Evolutionary conservation across 345 rosid genomes (phyloP).

Genomic region (Eucalyptus cloeziana): DNA sequence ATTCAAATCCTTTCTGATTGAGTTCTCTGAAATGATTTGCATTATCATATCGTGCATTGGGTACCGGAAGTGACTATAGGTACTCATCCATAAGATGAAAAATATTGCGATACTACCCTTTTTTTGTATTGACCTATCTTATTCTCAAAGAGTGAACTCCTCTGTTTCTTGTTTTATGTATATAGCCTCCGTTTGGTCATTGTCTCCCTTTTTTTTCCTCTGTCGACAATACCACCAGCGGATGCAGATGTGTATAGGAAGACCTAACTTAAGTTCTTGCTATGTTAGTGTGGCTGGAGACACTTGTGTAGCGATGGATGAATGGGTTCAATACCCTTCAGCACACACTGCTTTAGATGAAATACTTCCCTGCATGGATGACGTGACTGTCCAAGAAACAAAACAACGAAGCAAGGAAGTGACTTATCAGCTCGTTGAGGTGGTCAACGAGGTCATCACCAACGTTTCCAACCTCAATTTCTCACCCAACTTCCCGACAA

Average conservation of each 20-base stretch:
- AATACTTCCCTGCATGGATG: slow-evolving; percentile 81
- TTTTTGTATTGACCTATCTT: neutral
- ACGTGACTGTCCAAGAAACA: slow-evolving; percentile 70
- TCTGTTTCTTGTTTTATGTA: neutral
- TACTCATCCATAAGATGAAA: neutral
- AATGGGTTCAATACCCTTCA: slow-evolving; percentile 75
- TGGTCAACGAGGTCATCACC: slow-evolving; percentile 76
- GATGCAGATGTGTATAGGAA: neutral
- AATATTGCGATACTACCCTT: neutral
- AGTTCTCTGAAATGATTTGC: neutral
- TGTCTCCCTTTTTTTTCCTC: neutral
- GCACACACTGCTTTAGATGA: slow-evolving; percentile 81
- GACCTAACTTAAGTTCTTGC: neutral
- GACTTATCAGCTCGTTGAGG: slow-evolving; percentile 60
- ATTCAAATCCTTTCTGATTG: neutral
- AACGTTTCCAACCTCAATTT: slow-evolving; percentile 92
- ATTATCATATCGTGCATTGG: neutral
- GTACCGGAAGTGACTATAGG: neutral
- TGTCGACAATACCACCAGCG: neutral
- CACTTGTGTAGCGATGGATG: slow-evolving; percentile 79
- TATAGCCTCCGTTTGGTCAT: neutral
- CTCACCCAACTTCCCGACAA: slow-evolving; percentile 60
- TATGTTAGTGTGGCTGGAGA: slow-evolving; percentile 63
- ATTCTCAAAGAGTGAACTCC: neutral
- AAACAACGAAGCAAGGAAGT: slow-evolving; percentile 56